Evolutionary conservation across 768 basidiomycete genomes (phyloP).

Genomic region (Asterophora lycoperdoides): DNA sequence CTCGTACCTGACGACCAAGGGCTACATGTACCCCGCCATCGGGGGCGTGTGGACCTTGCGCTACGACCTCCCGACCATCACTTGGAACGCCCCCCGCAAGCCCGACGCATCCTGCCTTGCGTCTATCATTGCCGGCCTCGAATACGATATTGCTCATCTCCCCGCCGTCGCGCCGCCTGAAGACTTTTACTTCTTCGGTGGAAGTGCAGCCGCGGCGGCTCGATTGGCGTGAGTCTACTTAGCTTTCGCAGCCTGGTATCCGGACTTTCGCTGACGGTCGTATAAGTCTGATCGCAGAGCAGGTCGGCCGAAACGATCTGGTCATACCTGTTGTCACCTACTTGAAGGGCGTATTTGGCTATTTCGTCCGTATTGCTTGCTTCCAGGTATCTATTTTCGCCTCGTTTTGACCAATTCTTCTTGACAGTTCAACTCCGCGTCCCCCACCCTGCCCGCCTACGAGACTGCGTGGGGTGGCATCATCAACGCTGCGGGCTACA

Average conservation of each 20-base stretch:
- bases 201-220: constrained; percentile 22
- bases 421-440: constrained; percentile 17
- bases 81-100: too few relatives aligned
- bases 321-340: constrained; percentile 23
- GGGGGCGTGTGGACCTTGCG: constrained; percentile 28
- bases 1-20: constrained; percentile 30
- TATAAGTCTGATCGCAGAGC: constrained; percentile 28
- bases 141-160: constrained; percentile 48
- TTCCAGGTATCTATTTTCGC: neutral
- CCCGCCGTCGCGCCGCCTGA: constrained; percentile 38
- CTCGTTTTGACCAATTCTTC: neutral
- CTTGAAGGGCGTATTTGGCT: constrained; percentile 23
- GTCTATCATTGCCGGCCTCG: too few relatives aligned
- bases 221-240: too few relatives aligned
- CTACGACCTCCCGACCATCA: too few relatives aligned
- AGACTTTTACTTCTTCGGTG: constrained; percentile 33
- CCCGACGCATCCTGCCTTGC: constrained; percentile 28
- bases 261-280: neutral
- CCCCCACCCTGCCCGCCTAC: constrained; percentile 25
- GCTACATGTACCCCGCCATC: constrained; percentile 30
- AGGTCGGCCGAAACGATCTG: constrained; percentile 28
- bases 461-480: constrained; percentile 34
- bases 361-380: constrained; percentile 18
- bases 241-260: constrained; percentile 6
- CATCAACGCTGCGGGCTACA: constrained; percentile 28